Evolutionary conservation across 306 rosid genomes (phyloP), one percentile per base, ranked within the genome.

Genomic region (Betula pendula): DNA sequence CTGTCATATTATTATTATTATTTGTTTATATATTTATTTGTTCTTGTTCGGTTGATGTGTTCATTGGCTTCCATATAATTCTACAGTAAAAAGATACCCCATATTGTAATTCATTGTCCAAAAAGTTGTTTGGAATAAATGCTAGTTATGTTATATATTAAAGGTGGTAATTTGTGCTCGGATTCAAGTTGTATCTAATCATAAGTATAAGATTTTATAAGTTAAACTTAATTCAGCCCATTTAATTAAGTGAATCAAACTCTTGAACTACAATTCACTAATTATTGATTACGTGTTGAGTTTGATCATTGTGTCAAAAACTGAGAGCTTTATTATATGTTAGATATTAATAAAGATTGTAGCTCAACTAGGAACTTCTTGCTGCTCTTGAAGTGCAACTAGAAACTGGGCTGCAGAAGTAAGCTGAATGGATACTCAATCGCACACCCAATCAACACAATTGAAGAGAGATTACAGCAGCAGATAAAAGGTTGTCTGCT

Each of bases 1-100:
- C 72, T 75, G 77, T 73, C 77, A n/a, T n/a, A n/a, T 80, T 79
- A 68, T 63, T 63, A 55, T 50, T 48, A 59, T 65, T 67, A 51
- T 80, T 82, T 65, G 74, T 76, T 38, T n/a, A 38, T 76, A 60
- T 71, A 42, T 72, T 33, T 70, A 44, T 75, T 74, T 53, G 71
- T 72, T 73, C 48, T 50, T 20, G 45, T 27, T 63, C 45, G 56
- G 70, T 66, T 19, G 16, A 19, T 16, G 17, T 72, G 45, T 72
- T 58, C 60, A 43, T 50, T 73, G 65, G 70, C 22, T 42, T 74
- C 60, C 38, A 19, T 38, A 1, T 8, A 3, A 35, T 42, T 65
- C 15, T 27, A 38, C 49, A 66, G 16, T 66, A 1, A 20, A 40
- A 38, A 66, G 12, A 14, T 15, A 4, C 1, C 45, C 40, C 1